Evolutionary conservation across 371 early-diverging fungal genomes (phyloP).

Genomic region (Coemansia sp.): DNA sequence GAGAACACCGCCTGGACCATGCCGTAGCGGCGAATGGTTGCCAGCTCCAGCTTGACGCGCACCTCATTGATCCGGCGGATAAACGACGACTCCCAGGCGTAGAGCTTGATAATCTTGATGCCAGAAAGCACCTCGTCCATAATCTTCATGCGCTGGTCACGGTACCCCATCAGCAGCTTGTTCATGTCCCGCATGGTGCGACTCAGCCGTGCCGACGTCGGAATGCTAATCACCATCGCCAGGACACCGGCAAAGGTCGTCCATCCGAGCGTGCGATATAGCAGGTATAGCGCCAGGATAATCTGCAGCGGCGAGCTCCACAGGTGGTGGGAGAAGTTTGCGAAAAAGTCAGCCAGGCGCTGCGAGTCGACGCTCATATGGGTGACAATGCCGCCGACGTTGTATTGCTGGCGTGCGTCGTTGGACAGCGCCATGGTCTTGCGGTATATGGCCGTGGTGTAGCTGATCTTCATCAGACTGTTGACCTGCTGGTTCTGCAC

Average conservation of each 20-base stretch:
- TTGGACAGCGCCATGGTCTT: constrained; percentile 83
- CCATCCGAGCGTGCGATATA: constrained; percentile 81
- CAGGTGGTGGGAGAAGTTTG: constrained; percentile 63
- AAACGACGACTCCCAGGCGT: constrained; percentile 76
- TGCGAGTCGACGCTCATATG: constrained; percentile 91
- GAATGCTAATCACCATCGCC: constrained; percentile 76
- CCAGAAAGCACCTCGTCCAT: constrained; percentile 94
- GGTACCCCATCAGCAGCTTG: constrained; percentile 87
- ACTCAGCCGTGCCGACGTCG: constrained; percentile 65
- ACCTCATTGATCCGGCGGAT: constrained; percentile 64
- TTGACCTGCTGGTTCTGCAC: constrained; percentile 51
- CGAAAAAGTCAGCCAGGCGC: constrained; percentile 61
- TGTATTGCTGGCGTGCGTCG: constrained; percentile 75
- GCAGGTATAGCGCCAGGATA: constrained; percentile 69
- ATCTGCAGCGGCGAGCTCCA: constrained; percentile 96
- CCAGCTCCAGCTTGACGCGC: constrained; percentile 74
- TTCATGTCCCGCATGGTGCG: constrained; percentile 68
- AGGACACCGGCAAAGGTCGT: constrained; percentile 86
- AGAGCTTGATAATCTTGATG: constrained; percentile 89
- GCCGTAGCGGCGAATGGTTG: constrained; percentile 75
- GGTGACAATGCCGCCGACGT: constrained; percentile 88
- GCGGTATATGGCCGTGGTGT: constrained; percentile 85
- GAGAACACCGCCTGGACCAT: constrained; percentile 60
- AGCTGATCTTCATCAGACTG: constrained; percentile 61
- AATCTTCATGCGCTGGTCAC: constrained; percentile 84